Percentiles rank a stretch among this genome's conserved stretches.
Evolutionary conservation across 176 grass and related monocot species (phyloP).

Genomic region (Cymbopogon citratus): DNA sequence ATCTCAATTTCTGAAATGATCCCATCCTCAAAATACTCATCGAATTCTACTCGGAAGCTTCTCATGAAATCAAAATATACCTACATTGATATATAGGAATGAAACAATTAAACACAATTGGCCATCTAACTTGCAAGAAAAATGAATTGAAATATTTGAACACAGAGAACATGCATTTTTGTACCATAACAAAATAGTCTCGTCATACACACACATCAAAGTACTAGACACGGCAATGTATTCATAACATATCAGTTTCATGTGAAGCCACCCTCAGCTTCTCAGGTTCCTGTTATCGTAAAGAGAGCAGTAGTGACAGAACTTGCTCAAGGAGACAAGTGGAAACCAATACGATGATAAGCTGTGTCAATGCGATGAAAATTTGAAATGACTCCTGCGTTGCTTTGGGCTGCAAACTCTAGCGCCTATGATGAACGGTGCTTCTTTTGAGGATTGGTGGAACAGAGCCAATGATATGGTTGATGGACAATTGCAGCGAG

Average conservation of each 20-base stretch:
- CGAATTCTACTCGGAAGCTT: constrained; percentile 81
- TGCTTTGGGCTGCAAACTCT: not conserved
- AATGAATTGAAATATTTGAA: not conserved
- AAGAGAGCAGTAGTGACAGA: not conserved
- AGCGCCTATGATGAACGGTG: not conserved
- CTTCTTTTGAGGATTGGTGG: not conserved
- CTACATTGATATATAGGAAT: constrained; percentile 27
- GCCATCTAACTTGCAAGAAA: not conserved
- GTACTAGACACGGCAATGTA: not conserved
- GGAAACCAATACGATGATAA: not conserved
- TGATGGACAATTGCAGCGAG: not conserved
- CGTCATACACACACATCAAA: not conserved
- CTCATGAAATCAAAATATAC: constrained; percentile 99
- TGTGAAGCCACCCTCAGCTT: not conserved
- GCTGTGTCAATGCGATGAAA: not conserved
- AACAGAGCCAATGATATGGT: not conserved
- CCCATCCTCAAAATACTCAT: constrained; percentile 79
- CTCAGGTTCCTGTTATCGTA: not conserved
- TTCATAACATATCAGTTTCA: not conserved
- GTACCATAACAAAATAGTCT: not conserved
- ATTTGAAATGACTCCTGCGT: not conserved
- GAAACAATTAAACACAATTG: not conserved
- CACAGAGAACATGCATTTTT: not conserved
- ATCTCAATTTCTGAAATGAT: constrained; percentile 80
- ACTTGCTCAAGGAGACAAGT: not conserved